Conservation (phyloP, 192 early-diverging fungal genomes). For the Chytriomyces confervae region DNA sequence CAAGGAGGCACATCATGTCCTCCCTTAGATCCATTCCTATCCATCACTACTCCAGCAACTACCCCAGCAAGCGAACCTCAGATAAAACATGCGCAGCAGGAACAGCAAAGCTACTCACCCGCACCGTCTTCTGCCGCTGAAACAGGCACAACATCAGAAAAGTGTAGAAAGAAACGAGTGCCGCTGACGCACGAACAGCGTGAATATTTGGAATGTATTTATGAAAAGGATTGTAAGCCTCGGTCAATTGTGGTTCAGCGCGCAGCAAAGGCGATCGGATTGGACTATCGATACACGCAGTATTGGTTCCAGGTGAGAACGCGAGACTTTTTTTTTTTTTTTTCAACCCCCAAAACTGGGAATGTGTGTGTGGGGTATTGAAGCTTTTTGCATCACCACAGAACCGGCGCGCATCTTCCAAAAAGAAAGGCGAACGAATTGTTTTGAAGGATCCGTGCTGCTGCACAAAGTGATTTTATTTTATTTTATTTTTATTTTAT, state of each 20-base stretch:
- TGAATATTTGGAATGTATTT: background rate
- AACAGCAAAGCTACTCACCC: background rate
- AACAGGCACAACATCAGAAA: background rate
- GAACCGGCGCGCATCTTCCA: background rate
- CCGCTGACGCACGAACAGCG: background rate
- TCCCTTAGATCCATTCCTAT: background rate
- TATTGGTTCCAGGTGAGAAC: background rate
- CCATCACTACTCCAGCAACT: background rate
- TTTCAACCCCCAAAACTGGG: background rate
- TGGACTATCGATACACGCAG: background rate
- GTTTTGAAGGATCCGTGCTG: background rate
- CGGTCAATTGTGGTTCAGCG: background rate
- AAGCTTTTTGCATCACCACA: background rate
- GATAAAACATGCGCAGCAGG: background rate
- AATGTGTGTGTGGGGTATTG: background rate
- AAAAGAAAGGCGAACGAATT: background rate
- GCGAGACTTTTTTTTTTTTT: no score
- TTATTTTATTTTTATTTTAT: no score
- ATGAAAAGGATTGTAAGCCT: background rate
- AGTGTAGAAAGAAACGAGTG: background rate
- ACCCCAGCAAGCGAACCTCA: background rate
- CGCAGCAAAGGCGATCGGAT: background rate
- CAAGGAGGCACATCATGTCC: background rate
- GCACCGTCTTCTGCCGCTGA: background rate
- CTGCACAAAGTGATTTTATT: background rate